Base-by-base conservation (phyloP, 2,329 filamentous ascomycete genomes). In the Lasiodiplodia hormozganensis region DNA sequence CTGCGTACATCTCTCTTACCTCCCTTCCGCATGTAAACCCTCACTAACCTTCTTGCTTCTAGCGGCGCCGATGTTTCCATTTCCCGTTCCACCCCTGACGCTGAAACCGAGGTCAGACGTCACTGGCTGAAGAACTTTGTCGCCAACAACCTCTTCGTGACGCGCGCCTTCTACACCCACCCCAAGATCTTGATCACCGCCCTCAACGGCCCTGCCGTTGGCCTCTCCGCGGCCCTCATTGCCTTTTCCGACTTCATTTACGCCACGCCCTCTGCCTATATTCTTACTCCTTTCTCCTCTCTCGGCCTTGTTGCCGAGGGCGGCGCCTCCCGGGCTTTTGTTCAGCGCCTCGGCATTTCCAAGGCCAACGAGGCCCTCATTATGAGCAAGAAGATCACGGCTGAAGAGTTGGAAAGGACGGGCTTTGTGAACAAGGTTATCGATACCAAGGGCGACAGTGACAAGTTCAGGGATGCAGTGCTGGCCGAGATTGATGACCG, bases 241-340 rank as follows among this genome's bases (percentile, higher is more conserved):
- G 90, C 90, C 34, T 92, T 93, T 79, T 92, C 92, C 28, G 96
- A 98, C 84, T 98, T 98, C 83, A 88, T 98, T 78, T 98, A 98
- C 85, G 90, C 88, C 76, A 86, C 91, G 0, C 94, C 94, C 0
- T 86, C 91, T 73, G 84, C 94, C 36, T 99, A 93, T 81, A 85
- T 98, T 31, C 88, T 98, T 31, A 97, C 94, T 0, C 96, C 96
- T 4, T 98, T 98, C 82, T 91, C 90, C 4, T 95, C 92, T 1
- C 86, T 98, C 1, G 95, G 96, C 1, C 87, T 99, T 1, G 94
- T 98, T 0, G 87, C 94, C 67, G 96, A 98, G 82, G 96, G 95
- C 51, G 93, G 91, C 57, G 89, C 94, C 0, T 93, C 89, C 18
- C 84, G 89, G 67, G 93, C 90, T 0, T 90, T 98, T 68, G 92